phyloP scores from a whole-genome alignment of 2,329 filamentous ascomycete species.

The Penicillium sp. region DNA sequence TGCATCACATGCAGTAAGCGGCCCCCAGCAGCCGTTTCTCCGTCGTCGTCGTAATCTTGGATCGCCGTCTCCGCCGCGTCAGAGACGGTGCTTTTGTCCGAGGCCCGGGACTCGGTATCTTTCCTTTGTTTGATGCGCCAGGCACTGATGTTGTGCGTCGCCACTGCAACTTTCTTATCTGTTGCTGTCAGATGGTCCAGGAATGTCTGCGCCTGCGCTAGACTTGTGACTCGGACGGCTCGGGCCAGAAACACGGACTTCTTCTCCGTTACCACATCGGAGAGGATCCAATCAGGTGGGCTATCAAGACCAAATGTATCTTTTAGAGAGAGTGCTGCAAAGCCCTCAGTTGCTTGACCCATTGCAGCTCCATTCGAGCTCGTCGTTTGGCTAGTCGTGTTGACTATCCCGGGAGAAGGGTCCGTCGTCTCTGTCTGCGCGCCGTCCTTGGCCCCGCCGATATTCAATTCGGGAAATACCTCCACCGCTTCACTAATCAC shows the following conservation, averaged over 20 bases:
- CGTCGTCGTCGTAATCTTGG: slow-evolving; percentile 95
- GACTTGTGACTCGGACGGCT: slow-evolving; percentile 67
- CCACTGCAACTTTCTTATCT: slow-evolving; percentile 81
- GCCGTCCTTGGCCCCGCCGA: slow-evolving; percentile 29
- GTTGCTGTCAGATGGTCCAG: slow-evolving; percentile 75
- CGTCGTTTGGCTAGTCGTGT: slow-evolving; percentile 4
- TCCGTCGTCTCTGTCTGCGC: slow-evolving; percentile 8
- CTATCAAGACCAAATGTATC: slow-evolving; percentile 32
- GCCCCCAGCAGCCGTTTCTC: slow-evolving; percentile 87
- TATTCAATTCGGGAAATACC: slow-evolving; percentile 58
- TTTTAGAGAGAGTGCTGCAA: slow-evolving; percentile 30
- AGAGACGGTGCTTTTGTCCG: slow-evolving; percentile 34
- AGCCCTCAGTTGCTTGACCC: slow-evolving; percentile 17
- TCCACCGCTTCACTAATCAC: slow-evolving; percentile 69
- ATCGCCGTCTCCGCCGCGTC: slow-evolving; percentile 57
- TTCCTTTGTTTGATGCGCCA: slow-evolving; percentile 70
- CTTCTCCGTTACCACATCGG: slow-evolving; percentile 72
- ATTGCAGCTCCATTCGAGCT: neutral
- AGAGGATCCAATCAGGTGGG: slow-evolving; percentile 70
- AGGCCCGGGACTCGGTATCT: neutral
- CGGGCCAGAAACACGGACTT: slow-evolving; percentile 88
- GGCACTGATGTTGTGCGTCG: slow-evolving; percentile 94
- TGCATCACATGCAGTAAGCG: slow-evolving; percentile 88
- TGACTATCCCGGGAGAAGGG: slow-evolving; percentile 3
- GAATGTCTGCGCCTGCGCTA: slow-evolving; percentile 69